These are phyloP conservation scores for Aureobasidium sp. DNA, from an alignment of 2,329 filamentous ascomycete species.

Conservation along the genomic window DNA sequence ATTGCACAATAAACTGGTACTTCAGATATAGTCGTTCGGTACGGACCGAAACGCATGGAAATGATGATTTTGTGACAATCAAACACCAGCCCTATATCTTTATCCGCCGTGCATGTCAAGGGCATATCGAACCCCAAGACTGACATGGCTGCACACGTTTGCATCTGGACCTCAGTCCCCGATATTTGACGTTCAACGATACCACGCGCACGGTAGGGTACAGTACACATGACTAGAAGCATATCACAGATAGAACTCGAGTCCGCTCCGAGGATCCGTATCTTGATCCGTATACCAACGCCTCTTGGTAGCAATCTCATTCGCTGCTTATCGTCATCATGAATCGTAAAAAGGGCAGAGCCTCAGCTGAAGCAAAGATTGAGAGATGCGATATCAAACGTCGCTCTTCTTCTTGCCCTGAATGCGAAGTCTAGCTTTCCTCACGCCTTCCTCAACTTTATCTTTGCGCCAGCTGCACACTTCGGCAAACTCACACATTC, in stretches of 20 bases:
- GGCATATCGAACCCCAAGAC: background rate
- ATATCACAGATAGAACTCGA: no score
- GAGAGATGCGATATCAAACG: background rate
- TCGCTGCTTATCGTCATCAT: no score
- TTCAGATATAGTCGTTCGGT: background rate
- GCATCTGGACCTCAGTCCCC: background rate
- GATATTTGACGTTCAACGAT: constrained; percentile 1
- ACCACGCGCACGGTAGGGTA: background rate
- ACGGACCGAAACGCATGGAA: background rate
- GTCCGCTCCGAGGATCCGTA: no score
- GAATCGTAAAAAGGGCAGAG: no score
- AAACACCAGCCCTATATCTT: background rate
- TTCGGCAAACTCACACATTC: constrained; percentile 72
- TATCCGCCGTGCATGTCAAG: background rate
- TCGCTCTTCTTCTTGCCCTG: constrained; percentile 12
- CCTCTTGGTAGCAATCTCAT: background rate
- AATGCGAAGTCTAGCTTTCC: constrained; percentile 18
- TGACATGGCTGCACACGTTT: background rate
- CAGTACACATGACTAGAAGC: no score
- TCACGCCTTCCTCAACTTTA: constrained; percentile 53
- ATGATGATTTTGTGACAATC: background rate
- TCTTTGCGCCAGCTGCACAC: constrained; percentile 68
- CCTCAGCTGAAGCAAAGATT: background rate
- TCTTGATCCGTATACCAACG: background rate
- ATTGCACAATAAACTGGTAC: no score